These are phyloP conservation scores for Pythium aristosporum DNA, from an alignment of 352 stramenopile genomes.

Conservation along the genomic window DNA sequence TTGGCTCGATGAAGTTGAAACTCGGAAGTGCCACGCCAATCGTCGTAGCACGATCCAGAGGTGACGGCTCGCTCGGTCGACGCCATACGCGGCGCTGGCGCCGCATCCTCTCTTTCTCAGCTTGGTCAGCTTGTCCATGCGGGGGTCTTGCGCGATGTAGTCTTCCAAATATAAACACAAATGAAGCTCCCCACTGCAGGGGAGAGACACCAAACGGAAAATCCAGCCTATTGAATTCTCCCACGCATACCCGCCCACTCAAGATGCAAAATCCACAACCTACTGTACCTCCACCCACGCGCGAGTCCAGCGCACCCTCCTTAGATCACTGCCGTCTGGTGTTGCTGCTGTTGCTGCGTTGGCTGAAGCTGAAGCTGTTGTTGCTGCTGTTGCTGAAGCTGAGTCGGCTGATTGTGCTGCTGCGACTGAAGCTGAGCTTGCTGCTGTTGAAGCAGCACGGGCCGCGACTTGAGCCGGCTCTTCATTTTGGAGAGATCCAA, in stretches of 20 bases:
- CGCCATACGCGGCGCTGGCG: constrained; percentile 20
- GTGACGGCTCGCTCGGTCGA: constrained; percentile 8
- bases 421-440: constrained; percentile 1
- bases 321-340: constrained; percentile 38
- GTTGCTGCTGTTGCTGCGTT: constrained; percentile 11
- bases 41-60: constrained; percentile 24
- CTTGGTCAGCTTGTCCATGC: not conserved
- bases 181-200: not conserved
- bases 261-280: not conserved
- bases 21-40: constrained; percentile 40
- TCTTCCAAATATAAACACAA: constrained; percentile 8
- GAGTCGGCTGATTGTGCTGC: constrained; percentile 13
- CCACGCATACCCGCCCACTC: not conserved
- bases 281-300: not conserved
- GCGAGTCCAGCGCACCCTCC: not conserved
- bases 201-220: not conserved
- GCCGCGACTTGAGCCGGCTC: constrained; percentile 51
- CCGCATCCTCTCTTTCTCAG: constrained; percentile 2
- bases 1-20: constrained; percentile 70
- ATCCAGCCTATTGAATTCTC: not conserved
- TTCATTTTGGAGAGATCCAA: constrained; percentile 68
- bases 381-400: constrained; percentile 11
- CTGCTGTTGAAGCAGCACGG: not conserved
- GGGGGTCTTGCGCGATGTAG: too few species aligned
- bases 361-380: constrained; percentile 7